Evolutionary conservation across 2,329 filamentous ascomycete genomes (phyloP).

Genomic region (Dothistroma septosporum): DNA sequence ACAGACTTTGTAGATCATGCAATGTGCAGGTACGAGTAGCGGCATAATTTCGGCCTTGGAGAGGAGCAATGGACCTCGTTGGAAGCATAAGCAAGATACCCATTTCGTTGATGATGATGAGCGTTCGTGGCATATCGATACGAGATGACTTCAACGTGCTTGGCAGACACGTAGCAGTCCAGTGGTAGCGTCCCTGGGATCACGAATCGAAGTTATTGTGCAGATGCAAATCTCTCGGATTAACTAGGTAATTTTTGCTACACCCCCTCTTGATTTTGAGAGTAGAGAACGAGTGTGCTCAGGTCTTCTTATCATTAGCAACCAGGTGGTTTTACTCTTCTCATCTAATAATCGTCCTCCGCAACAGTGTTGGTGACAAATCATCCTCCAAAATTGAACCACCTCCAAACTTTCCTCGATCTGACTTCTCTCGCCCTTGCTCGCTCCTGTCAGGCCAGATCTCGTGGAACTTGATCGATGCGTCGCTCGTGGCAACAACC

Average conservation of each 20-base stretch:
- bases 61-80: background rate
- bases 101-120: background rate
- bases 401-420: constrained; percentile 55
- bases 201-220: background rate
- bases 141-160: background rate
- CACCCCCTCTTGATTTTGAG: background rate
- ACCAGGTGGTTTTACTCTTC: background rate
- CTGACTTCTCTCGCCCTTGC: background rate
- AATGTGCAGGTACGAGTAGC: background rate
- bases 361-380: constrained; percentile 73
- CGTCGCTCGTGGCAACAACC: constrained; percentile 86
- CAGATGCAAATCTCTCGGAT: background rate
- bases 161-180: too few relatives aligned
- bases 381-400: constrained; percentile 80
- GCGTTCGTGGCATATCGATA: background rate
- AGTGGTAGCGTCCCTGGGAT: too few relatives aligned
- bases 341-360: constrained; percentile 40
- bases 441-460: constrained; percentile 60
- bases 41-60: background rate
- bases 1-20: constrained; percentile 36
- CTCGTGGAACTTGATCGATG: constrained; percentile 92
- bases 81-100: background rate
- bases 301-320: background rate
- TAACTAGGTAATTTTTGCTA: background rate
- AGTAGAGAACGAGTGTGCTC: background rate